phyloP scores from a whole-genome alignment of 2,329 filamentous ascomycete species.

The Acephala macrosclerotiorum region DNA sequence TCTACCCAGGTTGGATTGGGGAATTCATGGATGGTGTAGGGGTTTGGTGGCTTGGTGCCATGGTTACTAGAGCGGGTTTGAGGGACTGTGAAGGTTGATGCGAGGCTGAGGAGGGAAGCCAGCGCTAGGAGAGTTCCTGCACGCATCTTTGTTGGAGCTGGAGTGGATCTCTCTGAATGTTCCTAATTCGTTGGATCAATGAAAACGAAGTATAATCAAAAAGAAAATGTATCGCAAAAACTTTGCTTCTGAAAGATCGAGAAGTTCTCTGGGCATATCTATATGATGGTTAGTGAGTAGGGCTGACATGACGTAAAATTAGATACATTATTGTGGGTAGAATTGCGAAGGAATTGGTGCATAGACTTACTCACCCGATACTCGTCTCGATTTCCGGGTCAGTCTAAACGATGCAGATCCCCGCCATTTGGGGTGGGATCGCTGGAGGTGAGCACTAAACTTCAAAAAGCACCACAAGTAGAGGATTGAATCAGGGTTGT shows the following conservation, averaged over 20 bases:
- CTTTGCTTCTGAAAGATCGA: not conserved
- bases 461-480: not conserved
- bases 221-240: not conserved
- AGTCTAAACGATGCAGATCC: no score
- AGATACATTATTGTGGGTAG: not conserved
- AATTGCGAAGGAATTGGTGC: not conserved
- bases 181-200: not conserved
- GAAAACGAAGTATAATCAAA: not conserved
- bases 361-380: no score
- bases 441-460: conserved; percentile 1
- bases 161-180: no score
- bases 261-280: not conserved
- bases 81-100: conserved; percentile 5
- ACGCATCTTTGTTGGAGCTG: not conserved
- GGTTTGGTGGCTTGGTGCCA: not conserved
- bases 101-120: conserved; percentile 8
- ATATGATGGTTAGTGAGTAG: not conserved
- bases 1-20: conserved; percentile 36
- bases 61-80: not conserved
- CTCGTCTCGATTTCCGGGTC: no score
- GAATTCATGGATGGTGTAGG: conserved; percentile 26
- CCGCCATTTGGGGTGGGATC: no score
- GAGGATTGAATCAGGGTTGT: not conserved
- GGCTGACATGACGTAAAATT: conserved; percentile 5
- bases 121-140: not conserved